Conservation (phyloP, 2,329 filamentous ascomycete species). For the Boeremia lycopersici region DNA sequence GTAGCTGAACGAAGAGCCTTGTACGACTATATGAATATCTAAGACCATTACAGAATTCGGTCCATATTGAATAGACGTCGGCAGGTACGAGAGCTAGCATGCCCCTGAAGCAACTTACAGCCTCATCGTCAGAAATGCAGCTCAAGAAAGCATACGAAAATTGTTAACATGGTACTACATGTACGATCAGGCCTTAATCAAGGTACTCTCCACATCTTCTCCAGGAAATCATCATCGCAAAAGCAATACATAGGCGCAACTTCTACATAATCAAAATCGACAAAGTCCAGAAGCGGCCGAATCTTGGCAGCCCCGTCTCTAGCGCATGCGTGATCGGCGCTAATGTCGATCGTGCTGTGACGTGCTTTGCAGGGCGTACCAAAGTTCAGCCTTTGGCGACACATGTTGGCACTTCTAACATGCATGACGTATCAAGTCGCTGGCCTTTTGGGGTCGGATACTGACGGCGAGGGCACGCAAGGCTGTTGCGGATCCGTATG, state of each 20-base stretch:
- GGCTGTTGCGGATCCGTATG: not conserved
- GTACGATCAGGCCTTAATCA: too few species aligned
- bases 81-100: too few species aligned
- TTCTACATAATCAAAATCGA: not conserved
- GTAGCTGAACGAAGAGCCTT: not conserved
- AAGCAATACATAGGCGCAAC: not conserved
- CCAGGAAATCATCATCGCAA: too few species aligned
- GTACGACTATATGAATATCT: not conserved
- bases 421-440: constrained; percentile 7
- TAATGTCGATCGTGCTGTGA: constrained; percentile 14
- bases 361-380: constrained; percentile 9
- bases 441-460: not conserved
- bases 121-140: too few species aligned
- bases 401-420: not conserved
- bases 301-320: not conserved
- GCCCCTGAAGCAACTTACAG: too few species aligned
- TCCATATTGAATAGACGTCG: too few species aligned
- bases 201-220: too few species aligned
- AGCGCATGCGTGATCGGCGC: constrained; percentile 8
- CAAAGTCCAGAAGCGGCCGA: not conserved
- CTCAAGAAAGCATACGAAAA: too few species aligned
- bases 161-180: too few species aligned
- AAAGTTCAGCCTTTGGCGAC: constrained; percentile 5
- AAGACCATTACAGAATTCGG: too few species aligned
- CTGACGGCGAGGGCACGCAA: not conserved